phyloP scores from a whole-genome alignment of 2,329 filamentous ascomycete genomes.

The Pseudogymnoascus sp. region DNA sequence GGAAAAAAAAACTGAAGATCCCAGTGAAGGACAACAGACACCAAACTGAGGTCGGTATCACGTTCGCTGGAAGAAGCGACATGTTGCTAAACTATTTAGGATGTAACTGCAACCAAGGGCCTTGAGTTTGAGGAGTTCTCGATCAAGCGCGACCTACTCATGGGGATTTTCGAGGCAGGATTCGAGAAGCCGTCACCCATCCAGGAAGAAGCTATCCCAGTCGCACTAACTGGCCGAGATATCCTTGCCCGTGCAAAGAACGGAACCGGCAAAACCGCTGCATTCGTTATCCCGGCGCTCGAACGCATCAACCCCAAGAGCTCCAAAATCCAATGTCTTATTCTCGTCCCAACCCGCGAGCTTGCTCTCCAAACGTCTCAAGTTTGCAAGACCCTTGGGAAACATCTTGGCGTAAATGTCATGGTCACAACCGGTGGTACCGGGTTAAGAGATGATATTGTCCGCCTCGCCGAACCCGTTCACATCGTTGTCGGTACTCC shows the following conservation, averaged over 20 bases:
- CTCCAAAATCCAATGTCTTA: slow-evolving; percentile 91
- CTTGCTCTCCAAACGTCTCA: slow-evolving; percentile 97
- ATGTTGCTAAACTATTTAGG: slow-evolving; percentile 41
- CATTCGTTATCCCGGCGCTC: slow-evolving; percentile 91
- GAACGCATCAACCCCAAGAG: slow-evolving; percentile 96
- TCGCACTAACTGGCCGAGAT: slow-evolving; percentile 89
- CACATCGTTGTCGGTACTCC: slow-evolving; percentile 98
- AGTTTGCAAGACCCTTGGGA: slow-evolving; percentile 96
- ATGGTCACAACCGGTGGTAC: slow-evolving; percentile 99
- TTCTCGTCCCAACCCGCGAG: slow-evolving; percentile 93
- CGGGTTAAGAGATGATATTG: slow-evolving; percentile 89
- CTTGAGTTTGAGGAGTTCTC: slow-evolving; percentile 97
- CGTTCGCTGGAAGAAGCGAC: slow-evolving; percentile 4
- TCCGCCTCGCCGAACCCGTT: slow-evolving; percentile 86
- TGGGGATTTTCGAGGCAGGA: slow-evolving; percentile 98
- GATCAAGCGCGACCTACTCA: slow-evolving; percentile 88
- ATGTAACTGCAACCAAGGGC: slow-evolving; percentile 97
- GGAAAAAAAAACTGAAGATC: slow-evolving; percentile 65
- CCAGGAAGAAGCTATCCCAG: slow-evolving; percentile 97
- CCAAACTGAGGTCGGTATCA: slow-evolving; percentile 63
- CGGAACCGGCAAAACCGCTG: slow-evolving; percentile 95
- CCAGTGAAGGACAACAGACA: slow-evolving; percentile 68
- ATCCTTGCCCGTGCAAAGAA: slow-evolving; percentile 97
- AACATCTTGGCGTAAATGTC: slow-evolving; percentile 93
- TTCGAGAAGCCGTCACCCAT: slow-evolving; percentile 99